Evolutionary conservation across 139 green algal genomes (phyloP).

Genomic region (Tetradesmus lagerheimii): DNA sequence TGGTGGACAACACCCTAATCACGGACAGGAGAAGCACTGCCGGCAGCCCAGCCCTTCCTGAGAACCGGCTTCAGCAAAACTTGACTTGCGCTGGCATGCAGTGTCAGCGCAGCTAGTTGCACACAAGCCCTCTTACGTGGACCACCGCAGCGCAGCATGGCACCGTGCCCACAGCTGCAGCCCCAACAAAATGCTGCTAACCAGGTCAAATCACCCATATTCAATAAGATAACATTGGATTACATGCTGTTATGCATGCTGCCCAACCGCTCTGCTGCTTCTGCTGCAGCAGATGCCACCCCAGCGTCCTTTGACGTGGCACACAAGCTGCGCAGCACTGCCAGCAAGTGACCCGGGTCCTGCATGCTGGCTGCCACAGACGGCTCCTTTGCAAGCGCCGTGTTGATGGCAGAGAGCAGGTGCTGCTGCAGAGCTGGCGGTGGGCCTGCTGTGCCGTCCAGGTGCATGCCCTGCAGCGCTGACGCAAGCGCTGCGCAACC

Average conservation of each 20-base stretch:
- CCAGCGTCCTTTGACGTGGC: constrained; percentile 2
- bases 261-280: constrained; percentile 22
- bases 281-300: constrained; percentile 18
- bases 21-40: too few relatives aligned
- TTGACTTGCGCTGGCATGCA: too few relatives aligned
- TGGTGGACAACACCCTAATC: too few relatives aligned
- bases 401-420: constrained; percentile 59
- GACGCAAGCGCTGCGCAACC: constrained; percentile 43
- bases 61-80: too few relatives aligned
- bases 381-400: constrained; percentile 44
- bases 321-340: constrained; percentile 1
- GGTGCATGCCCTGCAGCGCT: constrained; percentile 58
- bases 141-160: too few relatives aligned
- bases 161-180: too few relatives aligned
- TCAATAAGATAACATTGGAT: too few relatives aligned
- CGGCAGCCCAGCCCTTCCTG: too few relatives aligned
- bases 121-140: too few relatives aligned
- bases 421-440: constrained; percentile 57
- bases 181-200: too few relatives aligned
- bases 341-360: constrained; percentile 9
- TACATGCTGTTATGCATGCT: background rate
- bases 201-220: too few relatives aligned
- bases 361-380: background rate
- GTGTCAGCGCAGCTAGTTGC: too few relatives aligned
- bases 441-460: constrained; percentile 22